Conservation (phyloP, 2,329 filamentous ascomycete genomes). For the Pseudocercospora fuligena region DNA sequence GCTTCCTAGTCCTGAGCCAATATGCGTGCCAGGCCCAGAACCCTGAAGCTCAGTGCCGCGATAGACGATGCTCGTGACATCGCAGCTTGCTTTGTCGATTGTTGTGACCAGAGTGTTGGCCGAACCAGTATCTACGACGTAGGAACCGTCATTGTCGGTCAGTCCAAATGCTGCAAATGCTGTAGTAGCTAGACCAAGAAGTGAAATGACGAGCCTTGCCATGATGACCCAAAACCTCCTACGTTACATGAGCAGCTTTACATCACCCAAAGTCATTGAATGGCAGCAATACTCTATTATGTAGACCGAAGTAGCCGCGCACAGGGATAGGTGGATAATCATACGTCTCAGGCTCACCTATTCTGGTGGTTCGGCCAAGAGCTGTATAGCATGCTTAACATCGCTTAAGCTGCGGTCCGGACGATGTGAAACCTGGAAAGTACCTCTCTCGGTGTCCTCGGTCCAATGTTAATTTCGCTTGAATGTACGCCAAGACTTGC, state of each 20-base stretch:
- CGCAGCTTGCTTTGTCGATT: constrained; percentile 24
- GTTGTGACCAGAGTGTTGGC: constrained; percentile 15
- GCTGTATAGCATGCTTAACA: background rate
- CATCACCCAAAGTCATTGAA: background rate
- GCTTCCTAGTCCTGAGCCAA: constrained; percentile 22
- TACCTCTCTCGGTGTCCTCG: background rate
- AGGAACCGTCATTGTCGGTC: constrained; percentile 18
- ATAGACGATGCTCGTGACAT: constrained; percentile 22
- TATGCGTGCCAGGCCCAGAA: constrained; percentile 19
- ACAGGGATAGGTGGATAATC: background rate
- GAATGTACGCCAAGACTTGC: background rate
- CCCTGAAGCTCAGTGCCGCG: constrained; percentile 19
- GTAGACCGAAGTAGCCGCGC: background rate
- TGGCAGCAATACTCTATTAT: background rate
- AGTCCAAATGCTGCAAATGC: constrained; percentile 20
- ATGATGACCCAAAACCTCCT: background rate
- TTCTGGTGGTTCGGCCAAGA: background rate
- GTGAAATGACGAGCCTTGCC: background rate
- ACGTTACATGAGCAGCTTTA: background rate
- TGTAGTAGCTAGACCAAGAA: constrained; percentile 11
- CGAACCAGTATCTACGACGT: constrained; percentile 21
- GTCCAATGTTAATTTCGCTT: background rate
- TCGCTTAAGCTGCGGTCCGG: background rate
- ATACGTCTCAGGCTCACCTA: background rate
- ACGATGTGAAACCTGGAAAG: background rate